These are phyloP conservation scores for Diaporthe caulivora DNA, from an alignment of 2,329 filamentous ascomycete genomes.

Conservation along the genomic window DNA sequence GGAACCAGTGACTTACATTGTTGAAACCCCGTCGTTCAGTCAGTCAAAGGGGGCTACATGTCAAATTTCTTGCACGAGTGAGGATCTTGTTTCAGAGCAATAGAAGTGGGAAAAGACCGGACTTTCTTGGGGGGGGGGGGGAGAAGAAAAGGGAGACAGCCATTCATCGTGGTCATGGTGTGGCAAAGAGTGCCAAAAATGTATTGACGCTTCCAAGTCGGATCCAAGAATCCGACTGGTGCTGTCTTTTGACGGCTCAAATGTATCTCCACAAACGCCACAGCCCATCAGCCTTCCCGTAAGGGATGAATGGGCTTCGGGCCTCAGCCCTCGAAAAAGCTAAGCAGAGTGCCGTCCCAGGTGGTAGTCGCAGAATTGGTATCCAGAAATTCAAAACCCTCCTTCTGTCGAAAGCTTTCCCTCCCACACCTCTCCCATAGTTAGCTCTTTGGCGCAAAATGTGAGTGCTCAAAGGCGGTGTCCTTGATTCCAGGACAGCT, in stretches of 20 bases:
- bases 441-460: neutral
- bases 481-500: neutral
- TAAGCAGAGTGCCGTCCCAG: slow-evolving; percentile 6
- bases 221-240: neutral
- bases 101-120: no score
- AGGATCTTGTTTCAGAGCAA: neutral
- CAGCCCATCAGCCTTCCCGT: neutral
- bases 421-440: neutral
- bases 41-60: neutral
- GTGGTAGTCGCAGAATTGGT: slow-evolving; percentile 24
- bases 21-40: neutral
- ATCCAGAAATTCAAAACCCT: neutral
- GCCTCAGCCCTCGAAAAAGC: neutral
- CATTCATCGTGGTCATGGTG: neutral
- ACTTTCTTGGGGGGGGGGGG: neutral
- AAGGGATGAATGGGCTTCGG: neutral
- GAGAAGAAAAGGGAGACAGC: neutral
- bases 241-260: slow-evolving; percentile 1
- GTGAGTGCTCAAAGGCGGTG: neutral
- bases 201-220: slow-evolving; percentile 5
- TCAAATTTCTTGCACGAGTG: neutral
- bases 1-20: neutral
- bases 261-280: slow-evolving; percentile 24
- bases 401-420: neutral
- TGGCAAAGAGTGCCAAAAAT: neutral